Conservation (phyloP, 1,284 basidiomycete genomes). For the Apiotrichum akiyoshidainum region DNA sequence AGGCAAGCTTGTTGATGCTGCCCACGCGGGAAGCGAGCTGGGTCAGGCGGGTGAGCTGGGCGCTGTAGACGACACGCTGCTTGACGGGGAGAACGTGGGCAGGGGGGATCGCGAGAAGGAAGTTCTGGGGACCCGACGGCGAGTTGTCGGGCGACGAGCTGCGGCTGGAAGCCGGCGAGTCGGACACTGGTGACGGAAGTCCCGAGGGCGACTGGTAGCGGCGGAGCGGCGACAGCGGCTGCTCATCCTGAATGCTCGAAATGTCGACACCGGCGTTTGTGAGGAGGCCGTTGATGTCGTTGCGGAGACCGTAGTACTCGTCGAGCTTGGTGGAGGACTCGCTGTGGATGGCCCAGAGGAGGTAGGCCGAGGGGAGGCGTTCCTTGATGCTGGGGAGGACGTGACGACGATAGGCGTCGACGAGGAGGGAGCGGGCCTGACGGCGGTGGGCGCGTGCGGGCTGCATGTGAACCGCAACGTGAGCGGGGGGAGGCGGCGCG, state of each 20-base stretch:
- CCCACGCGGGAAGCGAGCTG: conserved; percentile 36
- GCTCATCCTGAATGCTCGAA: conserved; percentile 1
- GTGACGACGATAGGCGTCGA: conserved; percentile 69
- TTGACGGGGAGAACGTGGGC: conserved; percentile 34
- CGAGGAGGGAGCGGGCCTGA: conserved; percentile 67
- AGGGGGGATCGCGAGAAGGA: conserved; percentile 43
- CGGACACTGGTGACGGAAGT: conserved; percentile 3
- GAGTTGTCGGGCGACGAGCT: conserved; percentile 15
- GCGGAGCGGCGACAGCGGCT: background rate
- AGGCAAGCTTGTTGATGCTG: conserved; percentile 38
- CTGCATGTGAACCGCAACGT: conserved; percentile 24
- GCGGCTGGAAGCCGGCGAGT: conserved; percentile 13
- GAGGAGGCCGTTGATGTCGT: conserved; percentile 34
- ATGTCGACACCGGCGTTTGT: conserved; percentile 26
- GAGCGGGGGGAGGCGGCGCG: conserved; percentile 10
- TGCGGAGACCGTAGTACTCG: conserved; percentile 34
- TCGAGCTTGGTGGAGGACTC: conserved; percentile 33
- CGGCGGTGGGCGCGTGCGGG: conserved; percentile 61
- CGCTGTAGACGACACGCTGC: conserved; percentile 35
- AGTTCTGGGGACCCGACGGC: conserved; percentile 27
- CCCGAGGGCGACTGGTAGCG: conserved; percentile 1
- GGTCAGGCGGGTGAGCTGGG: conserved; percentile 36
- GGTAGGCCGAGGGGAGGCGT: conserved; percentile 41
- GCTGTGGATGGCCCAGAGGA: conserved; percentile 42
- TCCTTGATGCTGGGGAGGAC: conserved; percentile 57